These are phyloP conservation scores for Globisporangium lucens DNA, from an alignment of 352 stramenopile species.

Conservation along the genomic window DNA sequence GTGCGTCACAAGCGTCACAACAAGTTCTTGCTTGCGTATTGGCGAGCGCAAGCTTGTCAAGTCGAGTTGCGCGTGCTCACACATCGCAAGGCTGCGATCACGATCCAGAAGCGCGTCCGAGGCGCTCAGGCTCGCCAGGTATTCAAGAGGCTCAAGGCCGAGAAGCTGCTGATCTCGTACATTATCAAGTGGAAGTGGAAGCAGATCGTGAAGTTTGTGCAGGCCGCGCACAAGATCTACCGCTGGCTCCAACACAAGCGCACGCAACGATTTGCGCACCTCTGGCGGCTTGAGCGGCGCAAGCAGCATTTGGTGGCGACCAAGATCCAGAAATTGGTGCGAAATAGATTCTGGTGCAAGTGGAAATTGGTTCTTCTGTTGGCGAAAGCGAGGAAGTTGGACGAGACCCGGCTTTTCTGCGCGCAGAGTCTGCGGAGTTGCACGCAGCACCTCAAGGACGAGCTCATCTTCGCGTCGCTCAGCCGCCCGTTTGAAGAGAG, in stretches of 20 bases:
- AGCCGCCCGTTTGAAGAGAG: slow-evolving; percentile 8
- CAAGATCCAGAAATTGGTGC: slow-evolving; percentile 32
- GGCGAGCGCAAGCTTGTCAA: slow-evolving; percentile 23
- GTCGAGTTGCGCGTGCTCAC: slow-evolving; percentile 29
- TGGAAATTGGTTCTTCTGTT: slow-evolving; percentile 20
- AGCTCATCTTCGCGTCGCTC: slow-evolving; percentile 34
- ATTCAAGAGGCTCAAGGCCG: slow-evolving; percentile 23
- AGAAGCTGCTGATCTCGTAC: slow-evolving; percentile 24
- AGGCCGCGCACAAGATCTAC: slow-evolving; percentile 28
- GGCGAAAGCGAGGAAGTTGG: slow-evolving; percentile 15
- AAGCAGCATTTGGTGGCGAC: slow-evolving; percentile 21
- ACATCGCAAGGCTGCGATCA: slow-evolving; percentile 27
- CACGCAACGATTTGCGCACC: slow-evolving; percentile 24
- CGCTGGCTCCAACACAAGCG: slow-evolving; percentile 40
- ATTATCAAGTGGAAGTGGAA: slow-evolving; percentile 40
- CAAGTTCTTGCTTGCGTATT: slow-evolving; percentile 17
- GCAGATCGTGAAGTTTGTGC: slow-evolving; percentile 15
- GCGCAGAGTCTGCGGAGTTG: slow-evolving; percentile 36
- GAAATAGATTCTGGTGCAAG: slow-evolving; percentile 22
- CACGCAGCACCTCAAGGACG: slow-evolving; percentile 39
- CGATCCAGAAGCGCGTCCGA: slow-evolving; percentile 35
- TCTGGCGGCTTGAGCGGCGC: slow-evolving; percentile 36
- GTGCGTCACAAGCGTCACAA: slow-evolving; percentile 18
- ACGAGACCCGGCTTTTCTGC: slow-evolving; percentile 35
- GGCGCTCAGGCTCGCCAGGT: slow-evolving; percentile 24